Evolutionary conservation across 805 yeast genomes (phyloP).

Genomic region (Lachancea sp.): DNA sequence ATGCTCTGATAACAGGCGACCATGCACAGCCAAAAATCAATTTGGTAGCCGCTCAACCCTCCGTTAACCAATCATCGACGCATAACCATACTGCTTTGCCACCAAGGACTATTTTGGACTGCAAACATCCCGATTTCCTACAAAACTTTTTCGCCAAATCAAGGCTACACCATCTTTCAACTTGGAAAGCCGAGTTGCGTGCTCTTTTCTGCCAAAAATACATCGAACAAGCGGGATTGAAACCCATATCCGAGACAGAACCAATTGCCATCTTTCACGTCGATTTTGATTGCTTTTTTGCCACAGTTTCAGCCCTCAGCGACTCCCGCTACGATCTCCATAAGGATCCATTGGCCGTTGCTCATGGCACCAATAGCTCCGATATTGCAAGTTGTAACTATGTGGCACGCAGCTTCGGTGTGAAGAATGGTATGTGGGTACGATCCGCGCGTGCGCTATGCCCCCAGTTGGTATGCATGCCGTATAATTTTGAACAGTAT

Average conservation of each 20-base stretch:
- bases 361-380: conserved; percentile 45
- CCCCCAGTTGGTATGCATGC: conserved; percentile 57
- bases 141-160: conserved; percentile 70
- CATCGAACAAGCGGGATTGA: conserved; percentile 20
- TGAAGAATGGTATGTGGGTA: conserved; percentile 88
- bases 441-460: conserved; percentile 57
- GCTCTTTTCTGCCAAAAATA: conserved; percentile 51
- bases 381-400: conserved; percentile 93
- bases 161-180: conserved; percentile 79
- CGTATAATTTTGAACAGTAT: conserved; percentile 70
- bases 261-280: conserved; percentile 55
- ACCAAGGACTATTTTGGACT: conserved; percentile 37
- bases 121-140: conserved; percentile 73
- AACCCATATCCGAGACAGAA: conserved; percentile 7
- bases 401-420: conserved; percentile 71
- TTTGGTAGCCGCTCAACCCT: not conserved
- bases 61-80: not conserved
- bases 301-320: conserved; percentile 65
- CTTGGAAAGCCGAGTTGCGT: conserved; percentile 75
- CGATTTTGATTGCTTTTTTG: conserved; percentile 94
- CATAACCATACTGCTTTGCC: conserved; percentile 3
- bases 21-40: conserved; percentile 44
- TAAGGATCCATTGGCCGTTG: conserved; percentile 54
- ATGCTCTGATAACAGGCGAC: conserved; percentile 42
- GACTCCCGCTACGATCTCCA: conserved; percentile 38